phyloP scores from a whole-genome alignment of 257 asterid genomes.

The Forsythia suspensa region DNA sequence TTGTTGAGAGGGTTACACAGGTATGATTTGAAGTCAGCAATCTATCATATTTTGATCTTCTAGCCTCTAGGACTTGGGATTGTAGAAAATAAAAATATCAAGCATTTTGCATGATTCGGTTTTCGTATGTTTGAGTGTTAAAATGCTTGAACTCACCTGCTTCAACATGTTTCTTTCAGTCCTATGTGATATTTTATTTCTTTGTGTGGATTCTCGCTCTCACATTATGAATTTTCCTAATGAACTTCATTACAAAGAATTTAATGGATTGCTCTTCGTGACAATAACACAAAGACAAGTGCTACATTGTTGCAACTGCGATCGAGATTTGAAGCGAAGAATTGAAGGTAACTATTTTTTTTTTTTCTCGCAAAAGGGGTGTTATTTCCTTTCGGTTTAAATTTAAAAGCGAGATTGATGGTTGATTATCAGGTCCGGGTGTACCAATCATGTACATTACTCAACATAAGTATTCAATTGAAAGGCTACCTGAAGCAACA shows the following conservation, averaged over 20 bases:
- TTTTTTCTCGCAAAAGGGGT: neutral
- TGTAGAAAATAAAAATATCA: neutral
- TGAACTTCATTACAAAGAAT: neutral
- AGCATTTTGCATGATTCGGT: neutral
- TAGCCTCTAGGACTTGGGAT: neutral
- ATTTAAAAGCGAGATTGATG: slow-evolving; percentile 12
- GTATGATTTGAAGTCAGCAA: slow-evolving; percentile 30
- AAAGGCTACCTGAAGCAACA: slow-evolving; percentile 94
- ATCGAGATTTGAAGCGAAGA: slow-evolving; percentile 94
- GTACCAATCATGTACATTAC: slow-evolving; percentile 97
- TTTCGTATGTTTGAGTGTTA: neutral
- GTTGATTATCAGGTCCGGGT: slow-evolving; percentile 58
- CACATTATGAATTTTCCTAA: slow-evolving; percentile 1
- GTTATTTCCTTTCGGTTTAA: neutral
- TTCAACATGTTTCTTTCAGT: neutral
- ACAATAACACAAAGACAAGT: slow-evolving; percentile 65
- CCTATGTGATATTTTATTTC: neutral
- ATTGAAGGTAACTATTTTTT: slow-evolving; percentile 54
- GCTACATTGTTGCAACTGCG: slow-evolving; percentile 98
- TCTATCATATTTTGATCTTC: neutral
- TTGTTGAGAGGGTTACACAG: slow-evolving; percentile 92
- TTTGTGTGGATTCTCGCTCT: neutral
- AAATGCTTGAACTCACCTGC: slow-evolving; percentile 2
- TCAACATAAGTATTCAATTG: slow-evolving; percentile 72
- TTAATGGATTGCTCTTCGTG: slow-evolving; percentile 18